A percentile compares a stretch with the other conserved stretches of the same genome.
These are phyloP conservation scores for Geotrichum carabidarum DNA, from an alignment of 1,139 yeast genomes.

Conservation along the genomic window DNA sequence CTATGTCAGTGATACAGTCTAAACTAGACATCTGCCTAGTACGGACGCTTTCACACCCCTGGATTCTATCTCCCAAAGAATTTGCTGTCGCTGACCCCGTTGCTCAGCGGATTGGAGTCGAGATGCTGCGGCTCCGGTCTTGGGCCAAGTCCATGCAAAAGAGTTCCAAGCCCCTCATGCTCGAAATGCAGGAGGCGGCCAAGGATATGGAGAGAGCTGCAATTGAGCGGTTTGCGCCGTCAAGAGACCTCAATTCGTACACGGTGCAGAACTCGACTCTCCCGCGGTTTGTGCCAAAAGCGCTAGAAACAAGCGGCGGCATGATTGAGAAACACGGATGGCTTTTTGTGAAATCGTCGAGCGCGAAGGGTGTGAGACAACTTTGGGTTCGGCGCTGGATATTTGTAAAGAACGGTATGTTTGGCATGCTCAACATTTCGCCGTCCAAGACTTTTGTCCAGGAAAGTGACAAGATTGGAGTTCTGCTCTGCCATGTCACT, in stretches of 20 bases:
- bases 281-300: slow-evolving; percentile 29
- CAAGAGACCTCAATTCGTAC: slow-evolving; percentile 56
- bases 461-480: slow-evolving; percentile 85
- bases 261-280: slow-evolving; percentile 36
- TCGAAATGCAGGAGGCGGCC: slow-evolving; percentile 57
- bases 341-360: slow-evolving; percentile 59
- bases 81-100: slow-evolving; percentile 28
- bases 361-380: slow-evolving; percentile 38
- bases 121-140: slow-evolving; percentile 36
- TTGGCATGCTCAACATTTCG: slow-evolving; percentile 72
- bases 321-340: slow-evolving; percentile 79
- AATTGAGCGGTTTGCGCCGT: slow-evolving; percentile 51
- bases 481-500: slow-evolving; percentile 60
- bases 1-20: slow-evolving; percentile 42
- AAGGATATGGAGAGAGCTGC: slow-evolving; percentile 63
- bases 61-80: slow-evolving; percentile 31
- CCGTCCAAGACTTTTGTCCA: slow-evolving; percentile 76
- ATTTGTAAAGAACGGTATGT: slow-evolving; percentile 74
- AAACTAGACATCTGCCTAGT: slow-evolving; percentile 52
- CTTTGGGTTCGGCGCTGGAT: slow-evolving; percentile 89
- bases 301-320: background rate
- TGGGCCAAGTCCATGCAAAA: slow-evolving; percentile 31
- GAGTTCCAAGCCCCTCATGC: slow-evolving; percentile 34
- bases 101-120: slow-evolving; percentile 34
- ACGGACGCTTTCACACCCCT: slow-evolving; percentile 40